Conservation (phyloP, 805 yeast genomes). For the Candida chauliodis region DNA sequence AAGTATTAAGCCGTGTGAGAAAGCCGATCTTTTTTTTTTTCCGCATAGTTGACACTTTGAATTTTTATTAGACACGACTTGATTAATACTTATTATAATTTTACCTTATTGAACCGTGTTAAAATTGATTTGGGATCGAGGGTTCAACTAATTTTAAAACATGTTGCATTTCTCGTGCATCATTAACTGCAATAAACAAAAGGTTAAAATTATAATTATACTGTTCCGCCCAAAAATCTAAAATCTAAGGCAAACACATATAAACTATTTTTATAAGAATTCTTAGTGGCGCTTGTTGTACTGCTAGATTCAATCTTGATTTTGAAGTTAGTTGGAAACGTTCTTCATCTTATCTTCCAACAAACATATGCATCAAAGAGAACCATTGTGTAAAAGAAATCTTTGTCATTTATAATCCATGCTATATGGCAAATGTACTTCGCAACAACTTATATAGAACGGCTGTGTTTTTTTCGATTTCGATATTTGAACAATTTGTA, state of each 20-base stretch:
- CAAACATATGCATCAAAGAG: not conserved
- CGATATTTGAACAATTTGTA: not conserved
- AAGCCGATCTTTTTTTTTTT: too few species aligned
- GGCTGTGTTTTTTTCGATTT: not conserved
- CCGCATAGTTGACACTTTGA: too few species aligned
- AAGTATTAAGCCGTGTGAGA: too few species aligned
- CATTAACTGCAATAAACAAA: too few species aligned
- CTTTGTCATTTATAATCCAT: not conserved
- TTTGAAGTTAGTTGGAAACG: not conserved
- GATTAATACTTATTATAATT: too few species aligned
- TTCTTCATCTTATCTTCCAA: too few species aligned
- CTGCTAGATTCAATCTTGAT: not conserved
- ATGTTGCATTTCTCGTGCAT: too few species aligned
- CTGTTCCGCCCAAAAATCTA: not conserved
- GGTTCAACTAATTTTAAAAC: too few species aligned
- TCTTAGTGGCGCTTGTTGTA: not conserved
- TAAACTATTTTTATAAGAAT: not conserved
- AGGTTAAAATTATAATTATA: too few species aligned
- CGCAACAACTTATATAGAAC: not conserved
- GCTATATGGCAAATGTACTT: not conserved
- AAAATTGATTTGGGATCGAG: too few species aligned
- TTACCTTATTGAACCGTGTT: too few species aligned
- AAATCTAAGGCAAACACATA: not conserved
- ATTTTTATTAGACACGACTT: too few species aligned
- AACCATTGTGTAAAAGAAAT: not conserved